Conservation (phyloP, 805 yeast genomes). For the Kodamaea nitidulidarum region DNA sequence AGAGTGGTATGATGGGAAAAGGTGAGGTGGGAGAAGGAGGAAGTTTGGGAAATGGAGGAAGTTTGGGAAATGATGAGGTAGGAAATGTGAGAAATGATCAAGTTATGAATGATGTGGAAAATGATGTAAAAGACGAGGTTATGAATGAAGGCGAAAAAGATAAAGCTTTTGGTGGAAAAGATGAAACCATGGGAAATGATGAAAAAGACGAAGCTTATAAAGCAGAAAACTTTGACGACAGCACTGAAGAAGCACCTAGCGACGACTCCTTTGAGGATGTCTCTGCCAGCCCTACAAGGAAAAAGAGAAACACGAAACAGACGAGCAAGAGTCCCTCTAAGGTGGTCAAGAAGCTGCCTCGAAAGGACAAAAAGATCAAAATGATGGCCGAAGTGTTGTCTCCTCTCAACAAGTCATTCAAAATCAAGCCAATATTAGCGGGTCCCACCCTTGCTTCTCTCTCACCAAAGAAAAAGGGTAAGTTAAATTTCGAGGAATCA, state of each 20-base stretch:
- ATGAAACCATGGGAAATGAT: not conserved
- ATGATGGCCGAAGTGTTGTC: slow-evolving; percentile 19
- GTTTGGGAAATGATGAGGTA: no score
- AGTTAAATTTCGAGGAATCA: not conserved
- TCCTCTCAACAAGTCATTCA: slow-evolving; percentile 22
- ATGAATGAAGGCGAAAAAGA: no score
- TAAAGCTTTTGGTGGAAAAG: no score
- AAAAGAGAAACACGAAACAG: slow-evolving; percentile 8
- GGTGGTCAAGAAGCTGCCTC: slow-evolving; percentile 8
- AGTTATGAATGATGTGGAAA: no score
- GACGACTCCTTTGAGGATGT: slow-evolving; percentile 9
- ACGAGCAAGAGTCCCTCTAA: slow-evolving; percentile 2
- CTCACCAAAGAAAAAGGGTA: slow-evolving; percentile 14
- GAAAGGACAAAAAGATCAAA: slow-evolving; percentile 19
- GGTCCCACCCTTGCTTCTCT: slow-evolving; percentile 19
- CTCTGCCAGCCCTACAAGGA: slow-evolving; percentile 8
- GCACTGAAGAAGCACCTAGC: no score
- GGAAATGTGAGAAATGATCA: no score
- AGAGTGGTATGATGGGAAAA: not conserved
- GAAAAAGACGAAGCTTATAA: not conserved
- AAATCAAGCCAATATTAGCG: slow-evolving; percentile 19
- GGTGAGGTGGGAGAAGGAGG: no score
- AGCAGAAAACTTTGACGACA: no score
- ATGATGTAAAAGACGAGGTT: no score
- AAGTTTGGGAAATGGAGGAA: no score